Evolutionary conservation across 306 rosid genomes (phyloP).

Genomic region (Trifolium fragiferum): DNA sequence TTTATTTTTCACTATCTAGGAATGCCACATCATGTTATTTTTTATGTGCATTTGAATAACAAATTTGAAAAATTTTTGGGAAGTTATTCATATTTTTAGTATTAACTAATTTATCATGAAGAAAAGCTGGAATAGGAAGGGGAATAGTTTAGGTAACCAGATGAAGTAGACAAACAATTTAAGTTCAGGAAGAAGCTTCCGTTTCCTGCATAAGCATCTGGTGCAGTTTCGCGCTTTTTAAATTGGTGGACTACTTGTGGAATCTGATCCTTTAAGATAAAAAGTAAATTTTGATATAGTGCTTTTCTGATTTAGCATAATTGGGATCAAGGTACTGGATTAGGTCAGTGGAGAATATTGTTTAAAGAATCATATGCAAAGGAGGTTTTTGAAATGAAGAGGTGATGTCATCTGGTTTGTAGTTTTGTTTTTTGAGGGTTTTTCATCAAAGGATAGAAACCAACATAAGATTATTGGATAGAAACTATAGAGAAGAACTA

Average conservation of each 20-base stretch:
- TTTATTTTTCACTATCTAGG: constrained; percentile 27
- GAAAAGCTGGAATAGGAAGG: constrained; percentile 33
- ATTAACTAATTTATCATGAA: background rate
- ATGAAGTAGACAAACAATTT: constrained; percentile 17
- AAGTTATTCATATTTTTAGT: background rate
- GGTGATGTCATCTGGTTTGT: constrained; percentile 38
- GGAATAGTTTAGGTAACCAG: constrained; percentile 28
- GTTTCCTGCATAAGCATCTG: constrained; percentile 48
- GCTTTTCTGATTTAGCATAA: constrained; percentile 52
- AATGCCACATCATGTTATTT: constrained; percentile 15
- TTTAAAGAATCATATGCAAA: constrained; percentile 49
- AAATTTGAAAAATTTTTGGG: background rate
- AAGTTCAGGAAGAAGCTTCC: constrained; percentile 61
- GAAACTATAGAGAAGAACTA: constrained; percentile 16
- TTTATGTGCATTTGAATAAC: background rate
- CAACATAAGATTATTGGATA: constrained; percentile 8
- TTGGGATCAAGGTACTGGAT: constrained; percentile 40
- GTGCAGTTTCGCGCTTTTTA: constrained; percentile 33
- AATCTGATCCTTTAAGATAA: constrained; percentile 74
- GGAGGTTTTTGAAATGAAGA: constrained; percentile 40
- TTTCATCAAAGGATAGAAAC: constrained; percentile 28
- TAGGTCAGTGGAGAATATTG: constrained; percentile 41
- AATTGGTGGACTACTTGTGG: constrained; percentile 59
- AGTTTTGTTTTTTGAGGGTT: constrained; percentile 32
- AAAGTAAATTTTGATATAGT: constrained; percentile 58